These are phyloP conservation scores for Cladophialophora chaetospira DNA, from an alignment of 2,329 filamentous ascomycete species.

Conservation along the genomic window DNA sequence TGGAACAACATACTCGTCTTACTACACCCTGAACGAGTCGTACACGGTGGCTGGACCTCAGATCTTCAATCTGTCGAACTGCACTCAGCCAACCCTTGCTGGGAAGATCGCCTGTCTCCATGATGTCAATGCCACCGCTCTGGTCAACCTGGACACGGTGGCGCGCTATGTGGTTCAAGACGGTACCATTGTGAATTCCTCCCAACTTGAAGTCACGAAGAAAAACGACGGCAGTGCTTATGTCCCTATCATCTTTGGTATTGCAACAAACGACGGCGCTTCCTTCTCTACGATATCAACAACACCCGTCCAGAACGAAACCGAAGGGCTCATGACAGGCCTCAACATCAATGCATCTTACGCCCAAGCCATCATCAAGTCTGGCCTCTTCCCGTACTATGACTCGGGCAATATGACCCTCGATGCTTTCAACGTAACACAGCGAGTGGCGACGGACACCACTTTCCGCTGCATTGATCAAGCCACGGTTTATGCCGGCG, in stretches of 20 bases:
- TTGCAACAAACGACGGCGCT: slow-evolving; percentile 57
- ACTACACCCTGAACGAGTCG: slow-evolving; percentile 58
- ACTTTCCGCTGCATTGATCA: slow-evolving; percentile 63
- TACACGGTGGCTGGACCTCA: slow-evolving; percentile 52
- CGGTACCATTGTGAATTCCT: slow-evolving; percentile 56
- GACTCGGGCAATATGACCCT: slow-evolving; percentile 54
- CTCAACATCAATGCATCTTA: slow-evolving; percentile 51
- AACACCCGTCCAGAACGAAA: slow-evolving; percentile 45
- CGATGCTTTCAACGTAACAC: slow-evolving; percentile 58
- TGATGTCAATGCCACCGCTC: slow-evolving; percentile 40
- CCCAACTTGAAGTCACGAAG: slow-evolving; percentile 49
- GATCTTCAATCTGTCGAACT: slow-evolving; percentile 56
- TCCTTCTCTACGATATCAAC: slow-evolving; percentile 56
- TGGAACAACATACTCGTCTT: slow-evolving; percentile 60
- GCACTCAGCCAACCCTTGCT: slow-evolving; percentile 48
- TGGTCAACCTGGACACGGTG: slow-evolving; percentile 21
- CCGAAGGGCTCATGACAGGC: slow-evolving; percentile 47
- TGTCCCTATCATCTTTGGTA: slow-evolving; percentile 60
- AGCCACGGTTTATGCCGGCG: slow-evolving; percentile 57
- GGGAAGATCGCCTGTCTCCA: slow-evolving; percentile 59
- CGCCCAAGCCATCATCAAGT: slow-evolving; percentile 46
- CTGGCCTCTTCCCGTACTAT: slow-evolving; percentile 54
- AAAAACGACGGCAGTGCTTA: slow-evolving; percentile 49
- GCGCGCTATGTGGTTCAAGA: slow-evolving; percentile 60
- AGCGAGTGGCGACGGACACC: slow-evolving; percentile 59